Evolutionary conservation across 179 eudicot genomes (phyloP), one percentile per base, ranked within the genome.

Genomic region (Silene coronaria): DNA sequence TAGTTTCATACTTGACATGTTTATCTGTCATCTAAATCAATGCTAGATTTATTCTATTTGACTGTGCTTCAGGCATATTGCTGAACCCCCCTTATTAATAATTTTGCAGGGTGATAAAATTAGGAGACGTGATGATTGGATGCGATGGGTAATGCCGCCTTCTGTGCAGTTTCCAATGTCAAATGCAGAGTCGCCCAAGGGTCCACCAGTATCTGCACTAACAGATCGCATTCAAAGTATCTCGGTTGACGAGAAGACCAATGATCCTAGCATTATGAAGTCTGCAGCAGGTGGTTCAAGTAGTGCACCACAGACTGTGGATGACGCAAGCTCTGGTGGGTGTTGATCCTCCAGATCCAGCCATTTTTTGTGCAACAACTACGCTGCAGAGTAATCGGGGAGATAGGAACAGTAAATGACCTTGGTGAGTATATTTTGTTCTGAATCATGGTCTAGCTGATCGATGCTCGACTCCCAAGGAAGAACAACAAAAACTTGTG

Each of bases 31-130:
- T 34, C 42, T 34, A 34, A 34, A 34, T 34, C 9, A 34, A 34
- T 34, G 42, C 63, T 58, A 55, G 75, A 3, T 58, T 8, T 22
- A 10, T 16, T 60, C 21, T 17, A 9, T 27, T 11, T 5, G 32
- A 38, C 38, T 24, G 12, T 23, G 11, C 38, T 51, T 48, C 58
- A 16, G 6, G 2, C 32, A 3, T 45, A 42, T 32, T 11, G 27
- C 21, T 67, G 26, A 55, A 24, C n/a, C 12, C 58, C 12, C 58
- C 27, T 2, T 80, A 55, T 51, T 12, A n/a, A 22, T 78, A 73
- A 27, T 24, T 38, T 81, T 85, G 77, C 85, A 93, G 98, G 96
- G 86, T 58, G 96, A 91, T 62, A 93, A 84, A 78, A 79, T 93
- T 74, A 83, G 98, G 79, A 87, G 74, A 79, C 88, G 90, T 57